Conservation (phyloP, 1,139 yeast species). For the Suhomyces guaymorum region DNA sequence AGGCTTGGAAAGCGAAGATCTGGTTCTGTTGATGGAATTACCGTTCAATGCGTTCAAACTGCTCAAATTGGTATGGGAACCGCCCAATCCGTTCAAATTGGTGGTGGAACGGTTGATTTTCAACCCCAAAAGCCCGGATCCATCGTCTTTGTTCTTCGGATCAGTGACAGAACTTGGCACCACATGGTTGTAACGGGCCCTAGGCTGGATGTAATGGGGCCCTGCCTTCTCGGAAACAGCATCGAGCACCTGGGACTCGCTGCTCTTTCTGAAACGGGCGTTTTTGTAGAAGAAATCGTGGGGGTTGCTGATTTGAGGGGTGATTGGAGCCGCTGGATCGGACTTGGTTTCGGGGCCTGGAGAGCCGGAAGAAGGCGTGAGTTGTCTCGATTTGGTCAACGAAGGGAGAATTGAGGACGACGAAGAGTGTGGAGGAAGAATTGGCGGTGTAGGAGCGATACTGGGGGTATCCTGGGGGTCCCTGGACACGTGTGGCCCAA, state of each 20-base stretch:
- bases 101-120: slow-evolving; percentile 43
- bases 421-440: slow-evolving; percentile 5
- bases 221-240: slow-evolving; percentile 23
- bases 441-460: slow-evolving; percentile 1
- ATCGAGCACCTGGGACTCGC: slow-evolving; percentile 17
- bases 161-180: slow-evolving; percentile 43
- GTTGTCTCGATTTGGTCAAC: slow-evolving; percentile 16
- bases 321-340: no score
- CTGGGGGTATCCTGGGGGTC: neutral
- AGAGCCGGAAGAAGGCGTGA: slow-evolving; percentile 14
- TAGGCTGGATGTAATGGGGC: slow-evolving; percentile 51
- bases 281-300: slow-evolving; percentile 35
- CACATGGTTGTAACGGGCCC: slow-evolving; percentile 30
- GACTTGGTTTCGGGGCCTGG: slow-evolving; percentile 8
- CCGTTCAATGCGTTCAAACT: slow-evolving; percentile 16
- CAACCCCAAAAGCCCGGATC: slow-evolving; percentile 41
- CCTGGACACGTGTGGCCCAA: neutral
- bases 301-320: slow-evolving; percentile 15
- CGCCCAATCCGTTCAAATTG: slow-evolving; percentile 22
- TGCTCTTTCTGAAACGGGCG: slow-evolving; percentile 16
- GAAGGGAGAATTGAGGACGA: slow-evolving; percentile 23
- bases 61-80: slow-evolving; percentile 18
- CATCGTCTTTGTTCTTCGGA: slow-evolving; percentile 30
- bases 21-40: slow-evolving; percentile 14
- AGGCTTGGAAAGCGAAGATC: slow-evolving; percentile 23